Evolutionary conservation across 768 basidiomycete species (phyloP), one percentile per base, ranked within the genome.

Genomic region (Mycena floridula): DNA sequence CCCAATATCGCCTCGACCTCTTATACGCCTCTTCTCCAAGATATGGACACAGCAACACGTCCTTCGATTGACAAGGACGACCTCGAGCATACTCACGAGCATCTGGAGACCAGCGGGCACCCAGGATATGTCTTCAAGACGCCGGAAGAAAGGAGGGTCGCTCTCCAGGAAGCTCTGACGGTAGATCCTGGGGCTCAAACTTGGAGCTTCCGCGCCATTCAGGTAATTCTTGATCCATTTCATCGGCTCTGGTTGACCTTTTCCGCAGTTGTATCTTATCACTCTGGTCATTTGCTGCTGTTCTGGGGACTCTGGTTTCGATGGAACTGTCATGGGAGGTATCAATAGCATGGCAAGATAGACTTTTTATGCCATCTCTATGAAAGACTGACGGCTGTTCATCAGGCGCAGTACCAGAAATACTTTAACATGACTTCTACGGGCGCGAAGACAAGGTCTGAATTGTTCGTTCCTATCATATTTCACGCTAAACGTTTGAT

Each of bases 291-390:
- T 67, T 9, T 74, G 70, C 45, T 74, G 67, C 52, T 76, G 74
- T 51, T 69, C 73, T 3, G 72, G 73, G 20, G 73, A 75, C 55
- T 72, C 64, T 46, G 75, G 75, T 6, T 76, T 78, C 48, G 76
- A 78, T 53, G 70, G 71, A 9, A 77, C 76, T 25, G 72, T 76
- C 45, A 76, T 77, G 75, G 66, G 70, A 21, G 70, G 72, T 38
- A 70, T 76, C 54, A 76, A 78, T 51, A 66, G 66, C 42, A 77
- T 77, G 74, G 45, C 52, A 27, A 60, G 61, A 41, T 61, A 52
- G 37, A 11, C 9, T 39, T 12, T 39, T 39, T 15, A n/a, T n/a
- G n/a, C n/a, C n/a, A n/a, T n/a, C n/a, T n/a, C n/a, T n/a, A n/a
- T n/a, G n/a, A n/a, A n/a, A n/a, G n/a, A n/a, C n/a, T n/a, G n/a